Evolutionary conservation across 2,329 filamentous ascomycete genomes (phyloP).

Genomic region (Cordyceps javanica): DNA sequence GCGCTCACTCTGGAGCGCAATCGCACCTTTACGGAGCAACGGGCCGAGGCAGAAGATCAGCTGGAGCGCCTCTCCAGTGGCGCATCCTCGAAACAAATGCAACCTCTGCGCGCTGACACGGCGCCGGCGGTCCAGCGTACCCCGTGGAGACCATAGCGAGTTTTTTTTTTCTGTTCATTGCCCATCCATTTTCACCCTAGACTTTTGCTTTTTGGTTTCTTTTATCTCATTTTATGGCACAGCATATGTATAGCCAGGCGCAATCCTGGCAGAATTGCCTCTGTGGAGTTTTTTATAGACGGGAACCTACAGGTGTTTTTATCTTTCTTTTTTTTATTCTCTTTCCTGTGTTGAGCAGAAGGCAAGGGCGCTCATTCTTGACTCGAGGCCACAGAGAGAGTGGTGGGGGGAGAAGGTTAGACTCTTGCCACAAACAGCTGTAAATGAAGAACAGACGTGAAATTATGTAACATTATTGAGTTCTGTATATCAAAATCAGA

Average conservation of each 20-base stretch:
- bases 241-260: not conserved
- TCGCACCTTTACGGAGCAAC: conserved; percentile 21
- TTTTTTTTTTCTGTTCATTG: not conserved
- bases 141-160: conserved; percentile 4
- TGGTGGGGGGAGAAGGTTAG: no score
- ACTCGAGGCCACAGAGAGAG: not conserved
- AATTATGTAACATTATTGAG: not conserved
- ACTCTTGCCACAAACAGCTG: not conserved
- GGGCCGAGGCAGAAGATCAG: conserved; percentile 22
- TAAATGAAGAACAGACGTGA: not conserved
- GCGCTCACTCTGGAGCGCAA: conserved; percentile 7
- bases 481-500: not conserved
- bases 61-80: conserved; percentile 22
- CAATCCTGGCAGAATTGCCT: not conserved
- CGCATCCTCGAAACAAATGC: conserved; percentile 18
- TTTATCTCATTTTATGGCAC: not conserved
- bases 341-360: not conserved
- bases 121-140: conserved; percentile 19
- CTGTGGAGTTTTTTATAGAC: not conserved
- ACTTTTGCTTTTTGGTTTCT: not conserved
- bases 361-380: not conserved
- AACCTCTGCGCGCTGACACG: conserved; percentile 24
- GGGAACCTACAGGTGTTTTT: not conserved
- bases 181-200: not conserved
- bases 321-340: not conserved